Evolutionary conservation across 306 rosid species (phyloP).

Genomic region (Macrotyloma uniflorum): DNA sequence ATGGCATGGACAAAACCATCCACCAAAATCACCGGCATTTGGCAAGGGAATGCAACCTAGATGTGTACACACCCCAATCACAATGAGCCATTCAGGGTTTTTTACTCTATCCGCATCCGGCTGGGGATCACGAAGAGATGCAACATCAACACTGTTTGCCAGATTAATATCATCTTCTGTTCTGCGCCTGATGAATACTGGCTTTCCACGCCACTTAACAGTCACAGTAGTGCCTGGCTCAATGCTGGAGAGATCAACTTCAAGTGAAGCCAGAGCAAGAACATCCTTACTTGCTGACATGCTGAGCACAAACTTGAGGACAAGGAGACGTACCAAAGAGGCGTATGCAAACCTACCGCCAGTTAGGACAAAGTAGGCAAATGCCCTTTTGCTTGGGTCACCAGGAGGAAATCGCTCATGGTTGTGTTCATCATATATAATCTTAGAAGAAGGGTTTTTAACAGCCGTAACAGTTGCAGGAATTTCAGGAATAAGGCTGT

Average conservation of each 20-base stretch:
- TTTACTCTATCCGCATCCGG: slow-evolving; percentile 73
- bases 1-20: slow-evolving; percentile 95
- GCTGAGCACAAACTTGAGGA: slow-evolving; percentile 85
- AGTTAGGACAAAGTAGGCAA: slow-evolving; percentile 84
- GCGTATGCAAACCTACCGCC: slow-evolving; percentile 88
- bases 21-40: slow-evolving; percentile 87
- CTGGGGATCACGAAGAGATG: slow-evolving; percentile 83
- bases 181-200: slow-evolving; percentile 86
- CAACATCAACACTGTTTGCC: slow-evolving; percentile 78
- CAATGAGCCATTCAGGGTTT: slow-evolving; percentile 84
- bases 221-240: slow-evolving; percentile 84
- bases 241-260: slow-evolving; percentile 86
- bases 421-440: slow-evolving; percentile 71
- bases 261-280: slow-evolving; percentile 85
- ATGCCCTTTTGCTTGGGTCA: slow-evolving; percentile 92
- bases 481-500: slow-evolving; percentile 52
- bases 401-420: slow-evolving; percentile 84
- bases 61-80: slow-evolving; percentile 88
- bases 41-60: slow-evolving; percentile 93
- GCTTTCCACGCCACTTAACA: slow-evolving; percentile 92
- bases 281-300: slow-evolving; percentile 96
- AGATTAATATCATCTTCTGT: slow-evolving; percentile 75
- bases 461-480: slow-evolving; percentile 71
- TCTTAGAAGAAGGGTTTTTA: slow-evolving; percentile 75
- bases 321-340: slow-evolving; percentile 72